These are phyloP conservation scores for Kwoniella botswanensis DNA, from an alignment of 768 basidiomycete species.

Conservation along the genomic window DNA sequence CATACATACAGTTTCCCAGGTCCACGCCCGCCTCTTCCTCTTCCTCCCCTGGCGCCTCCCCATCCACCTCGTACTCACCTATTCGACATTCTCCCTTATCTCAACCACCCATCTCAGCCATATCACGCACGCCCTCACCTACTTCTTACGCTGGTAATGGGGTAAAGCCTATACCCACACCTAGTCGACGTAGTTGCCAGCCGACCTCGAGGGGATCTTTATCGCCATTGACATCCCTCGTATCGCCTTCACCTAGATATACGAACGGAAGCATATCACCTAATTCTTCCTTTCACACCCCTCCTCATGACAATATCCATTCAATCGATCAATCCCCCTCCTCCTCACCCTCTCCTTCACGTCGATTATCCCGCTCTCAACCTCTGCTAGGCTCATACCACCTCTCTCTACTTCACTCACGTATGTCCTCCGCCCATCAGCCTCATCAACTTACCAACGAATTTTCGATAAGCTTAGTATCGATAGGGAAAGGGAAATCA, in stretches of 20 bases:
- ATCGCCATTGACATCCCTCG: slow-evolving; percentile 4
- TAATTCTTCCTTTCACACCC: background rate
- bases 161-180: background rate
- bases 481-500: slow-evolving; percentile 32
- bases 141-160: background rate
- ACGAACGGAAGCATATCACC: background rate
- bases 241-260: slow-evolving; percentile 3
- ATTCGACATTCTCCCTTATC: slow-evolving; percentile 26
- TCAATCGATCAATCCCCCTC: no score
- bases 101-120: slow-evolving; percentile 21
- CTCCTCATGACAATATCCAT: no score
- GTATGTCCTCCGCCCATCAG: slow-evolving; percentile 55
- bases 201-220: slow-evolving; percentile 1
- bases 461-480: slow-evolving; percentile 46
- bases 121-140: slow-evolving; percentile 19
- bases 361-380: slow-evolving; percentile 49
- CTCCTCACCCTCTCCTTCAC: slow-evolving; percentile 18
- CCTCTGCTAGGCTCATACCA: slow-evolving; percentile 56
- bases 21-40: background rate
- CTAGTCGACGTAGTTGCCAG: background rate
- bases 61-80: slow-evolving; percentile 15
- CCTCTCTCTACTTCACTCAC: slow-evolving; percentile 55
- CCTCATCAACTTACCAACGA: slow-evolving; percentile 38
- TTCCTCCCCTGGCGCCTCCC: background rate
- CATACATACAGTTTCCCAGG: background rate